A percentile compares a stretch with the other conserved stretches of the same genome.
Conservation (phyloP, 805 yeast species). For the Ogataea siamensis region DNA sequence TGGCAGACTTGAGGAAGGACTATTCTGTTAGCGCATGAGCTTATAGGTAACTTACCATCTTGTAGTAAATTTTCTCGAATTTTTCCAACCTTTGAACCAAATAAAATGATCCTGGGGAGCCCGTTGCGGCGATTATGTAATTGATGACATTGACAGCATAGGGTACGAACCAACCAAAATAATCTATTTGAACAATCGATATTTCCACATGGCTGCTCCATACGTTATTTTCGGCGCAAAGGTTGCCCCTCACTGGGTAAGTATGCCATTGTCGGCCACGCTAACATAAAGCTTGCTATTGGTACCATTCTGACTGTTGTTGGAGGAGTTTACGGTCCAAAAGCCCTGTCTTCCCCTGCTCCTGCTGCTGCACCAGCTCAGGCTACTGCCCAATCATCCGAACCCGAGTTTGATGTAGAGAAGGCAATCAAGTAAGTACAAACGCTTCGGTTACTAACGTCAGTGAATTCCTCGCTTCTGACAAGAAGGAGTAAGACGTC, state of each 20-base stretch:
- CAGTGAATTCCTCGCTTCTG: slow-evolving; percentile 30
- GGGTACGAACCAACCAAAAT: slow-evolving; percentile 10
- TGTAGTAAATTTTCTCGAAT: slow-evolving; percentile 7
- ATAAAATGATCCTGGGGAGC: background rate
- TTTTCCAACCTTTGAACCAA: slow-evolving; percentile 2
- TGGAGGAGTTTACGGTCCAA: slow-evolving; percentile 57
- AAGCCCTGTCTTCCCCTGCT: slow-evolving; percentile 30
- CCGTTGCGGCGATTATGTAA: slow-evolving; percentile 2
- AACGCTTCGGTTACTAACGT: slow-evolving; percentile 4
- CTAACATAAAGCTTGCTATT: slow-evolving; percentile 56
- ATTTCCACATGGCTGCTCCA: slow-evolving; percentile 66
- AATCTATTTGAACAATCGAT: slow-evolving; percentile 12
- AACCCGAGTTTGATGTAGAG: slow-evolving; percentile 33
- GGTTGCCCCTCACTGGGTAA: slow-evolving; percentile 74
- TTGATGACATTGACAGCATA: background rate
- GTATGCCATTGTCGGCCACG: slow-evolving; percentile 22
- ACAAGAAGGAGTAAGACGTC: slow-evolving; percentile 21
- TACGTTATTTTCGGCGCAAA: slow-evolving; percentile 82
- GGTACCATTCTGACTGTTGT: slow-evolving; percentile 73
- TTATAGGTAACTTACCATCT: slow-evolving; percentile 18
- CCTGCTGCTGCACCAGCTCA: slow-evolving; percentile 54
- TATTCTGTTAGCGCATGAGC: slow-evolving; percentile 9
- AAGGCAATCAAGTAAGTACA: slow-evolving; percentile 33
- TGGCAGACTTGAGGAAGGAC: slow-evolving; percentile 74
- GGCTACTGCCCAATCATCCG: slow-evolving; percentile 46